Conservation (phyloP, 2,329 filamentous ascomycete species). For the Aschersonia sp. region DNA sequence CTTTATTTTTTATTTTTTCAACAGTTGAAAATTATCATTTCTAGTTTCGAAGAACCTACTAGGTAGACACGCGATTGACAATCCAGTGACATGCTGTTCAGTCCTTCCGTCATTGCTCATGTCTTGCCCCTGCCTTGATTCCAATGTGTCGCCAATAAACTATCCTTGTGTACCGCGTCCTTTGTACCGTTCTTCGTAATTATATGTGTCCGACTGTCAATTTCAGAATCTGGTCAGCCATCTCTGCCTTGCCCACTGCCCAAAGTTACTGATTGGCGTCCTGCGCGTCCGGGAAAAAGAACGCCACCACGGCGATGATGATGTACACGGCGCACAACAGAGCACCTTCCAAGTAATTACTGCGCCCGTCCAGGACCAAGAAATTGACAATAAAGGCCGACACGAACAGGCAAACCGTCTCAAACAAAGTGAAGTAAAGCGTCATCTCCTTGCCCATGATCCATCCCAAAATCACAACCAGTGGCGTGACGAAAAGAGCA, state of each 20-base stretch:
- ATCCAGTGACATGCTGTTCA: no score
- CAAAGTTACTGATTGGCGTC: slow-evolving; percentile 25
- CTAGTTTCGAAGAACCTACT: no score
- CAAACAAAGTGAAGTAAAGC: slow-evolving; percentile 76
- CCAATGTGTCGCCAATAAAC: no score
- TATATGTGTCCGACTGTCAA: neutral
- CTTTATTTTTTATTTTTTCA: no score
- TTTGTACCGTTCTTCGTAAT: neutral
- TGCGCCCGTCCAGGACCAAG: slow-evolving; percentile 69
- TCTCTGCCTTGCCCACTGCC: no score
- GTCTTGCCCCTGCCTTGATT: no score
- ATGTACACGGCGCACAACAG: slow-evolving; percentile 52
- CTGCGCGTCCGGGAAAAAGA: slow-evolving; percentile 44
- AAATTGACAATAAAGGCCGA: slow-evolving; percentile 81
- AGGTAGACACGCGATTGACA: no score
- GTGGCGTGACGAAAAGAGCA: slow-evolving; percentile 54
- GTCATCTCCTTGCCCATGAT: slow-evolving; percentile 54
- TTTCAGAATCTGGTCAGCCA: no score
- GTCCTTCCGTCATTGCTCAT: no score
- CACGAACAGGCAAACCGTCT: slow-evolving; percentile 76
- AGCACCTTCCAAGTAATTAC: slow-evolving; percentile 74
- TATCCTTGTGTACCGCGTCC: no score
- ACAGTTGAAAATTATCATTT: no score
- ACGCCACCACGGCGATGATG: slow-evolving; percentile 52
- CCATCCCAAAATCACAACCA: slow-evolving; percentile 61